Evolutionary conservation across 441 rosid genomes (phyloP), one percentile per base, ranked within the genome.

Genomic region (Euphorbia schlechtendalii): DNA sequence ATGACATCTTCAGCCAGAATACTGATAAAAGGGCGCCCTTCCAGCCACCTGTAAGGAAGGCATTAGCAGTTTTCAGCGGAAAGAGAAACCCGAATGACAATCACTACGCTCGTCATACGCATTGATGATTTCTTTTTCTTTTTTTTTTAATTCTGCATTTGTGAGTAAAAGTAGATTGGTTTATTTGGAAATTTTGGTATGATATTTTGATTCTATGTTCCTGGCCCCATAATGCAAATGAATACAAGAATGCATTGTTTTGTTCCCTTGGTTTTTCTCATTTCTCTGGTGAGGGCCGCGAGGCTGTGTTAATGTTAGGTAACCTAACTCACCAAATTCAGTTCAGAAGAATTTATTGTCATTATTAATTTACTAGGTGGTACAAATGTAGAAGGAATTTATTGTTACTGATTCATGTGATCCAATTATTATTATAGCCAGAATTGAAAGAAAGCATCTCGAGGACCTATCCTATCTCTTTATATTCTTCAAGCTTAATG

Each of bases 51-150:
- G 74, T 91, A 46, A 84, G 96, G 80, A 82, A 89, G 78, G 96
- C 96, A 67, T 61, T 94, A 59, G 87, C 87, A 7, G 85, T 84
- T 66, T 94, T 89, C 74, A 80, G 96, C 28, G 96, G 91, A 70
- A 89, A 76, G 82, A 85, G 96, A 73, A 91, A 94, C 72, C 99
- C 96, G 20, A 94, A 94, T 56, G 99, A 94, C 76, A 91, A 91
- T 77, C 96, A 91, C 71, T 88, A 77, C 34, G 34, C 34, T 2
- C 34, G 34, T 32, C 34, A 32, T 0, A 88, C 71, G 78, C 84
- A 76, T 18, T 73, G 79, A 75, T 75, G 71, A 61, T 70, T 61
- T 25, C 24, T 59, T 28, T 53, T 20, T 12, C 21, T 24, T 2
- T 61, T 10, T 40, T n/a, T 40, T 41, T 15, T 4, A 4, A 41